Conservation (phyloP, 352 stramenopile species). For the Globisporangium cederbergense region DNA sequence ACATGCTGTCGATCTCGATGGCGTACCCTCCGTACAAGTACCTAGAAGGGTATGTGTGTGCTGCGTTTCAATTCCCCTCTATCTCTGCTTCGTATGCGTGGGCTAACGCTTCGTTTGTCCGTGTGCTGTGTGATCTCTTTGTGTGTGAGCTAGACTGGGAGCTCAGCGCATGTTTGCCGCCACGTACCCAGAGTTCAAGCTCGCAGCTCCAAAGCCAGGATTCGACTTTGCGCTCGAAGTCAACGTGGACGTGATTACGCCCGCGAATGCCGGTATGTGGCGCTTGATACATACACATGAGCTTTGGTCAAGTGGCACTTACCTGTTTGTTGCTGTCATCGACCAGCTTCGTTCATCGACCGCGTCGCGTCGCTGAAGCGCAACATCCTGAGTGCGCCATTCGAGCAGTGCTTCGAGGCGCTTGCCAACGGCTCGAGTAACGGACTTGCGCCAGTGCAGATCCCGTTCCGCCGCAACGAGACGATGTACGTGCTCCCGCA, state of each 20-base stretch:
- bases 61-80: neutral
- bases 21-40: slow-evolving; percentile 75
- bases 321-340: neutral
- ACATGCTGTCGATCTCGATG: slow-evolving; percentile 67
- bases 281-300: slow-evolving; percentile 5
- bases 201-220: slow-evolving; percentile 61
- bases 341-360: slow-evolving; percentile 65
- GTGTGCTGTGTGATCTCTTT: neutral
- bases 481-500: slow-evolving; percentile 85
- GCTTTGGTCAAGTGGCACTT: neutral
- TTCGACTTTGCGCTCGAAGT: slow-evolving; percentile 79
- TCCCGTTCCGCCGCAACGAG: slow-evolving; percentile 85
- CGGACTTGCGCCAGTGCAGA: slow-evolving; percentile 62
- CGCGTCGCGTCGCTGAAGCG: slow-evolving; percentile 78
- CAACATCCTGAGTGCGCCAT: slow-evolving; percentile 74
- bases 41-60: slow-evolving; percentile 42
- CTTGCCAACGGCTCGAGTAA: slow-evolving; percentile 57
- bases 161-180: slow-evolving; percentile 65
- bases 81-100: neutral
- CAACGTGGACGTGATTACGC: slow-evolving; percentile 76
- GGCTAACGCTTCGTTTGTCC: neutral
- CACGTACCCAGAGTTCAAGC: slow-evolving; percentile 72
- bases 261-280: slow-evolving; percentile 48
- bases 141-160: slow-evolving; percentile 38
- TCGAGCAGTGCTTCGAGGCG: slow-evolving; percentile 83